Evolutionary conservation across 129 eudicot genomes (phyloP), one percentile per base, ranked within the genome.

Genomic region (Escallonia rubra): DNA sequence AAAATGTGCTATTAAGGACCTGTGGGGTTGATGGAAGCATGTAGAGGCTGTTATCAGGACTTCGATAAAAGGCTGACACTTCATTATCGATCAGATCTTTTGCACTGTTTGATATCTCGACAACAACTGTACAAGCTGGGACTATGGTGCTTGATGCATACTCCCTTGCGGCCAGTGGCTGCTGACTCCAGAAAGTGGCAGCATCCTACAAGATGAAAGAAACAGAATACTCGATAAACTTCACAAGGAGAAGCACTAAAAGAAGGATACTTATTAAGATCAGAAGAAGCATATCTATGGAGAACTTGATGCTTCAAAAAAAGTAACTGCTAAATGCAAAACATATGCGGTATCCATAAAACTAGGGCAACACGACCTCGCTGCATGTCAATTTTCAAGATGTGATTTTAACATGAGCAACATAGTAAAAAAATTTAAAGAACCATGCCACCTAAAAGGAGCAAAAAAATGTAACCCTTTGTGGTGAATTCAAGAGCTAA

Each of bases 11-110:
- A 41, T 23, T 69, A 59, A 69, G 8, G 34, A 92, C 96, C 98
- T 94, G 96, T 7, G 87, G 96, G 61, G 89, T 94, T 69, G 97
- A 80, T 57, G 97, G 99, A 81, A 90, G 94, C 99, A 94, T 87
- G 80, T 87, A 94, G 54, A 94, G 82, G 61, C 84, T 89, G 65
- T 85, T 89, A 64, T 94, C 97, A 72, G 97, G 99, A 71, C 81
- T 68, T 71, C 77, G 87, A 69, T 66, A 77, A 74, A 89, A 94
- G 54, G 85, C 82, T 16, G 90, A 82, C 41, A 83, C 88, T 85
- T 94, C 99, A 71, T 80, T 79, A 57, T 83, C 84, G 2, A 89
- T 85, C 75, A 87, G 85, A 82, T 94, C 97, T 75, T 78, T 81
- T 64, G 93, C 78, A 6, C 52, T 73, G 63, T 74, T 81, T 68